Evolutionary conservation across 202 grass and related monocot genomes (phyloP).

Genomic region (Zoysia matrella): DNA sequence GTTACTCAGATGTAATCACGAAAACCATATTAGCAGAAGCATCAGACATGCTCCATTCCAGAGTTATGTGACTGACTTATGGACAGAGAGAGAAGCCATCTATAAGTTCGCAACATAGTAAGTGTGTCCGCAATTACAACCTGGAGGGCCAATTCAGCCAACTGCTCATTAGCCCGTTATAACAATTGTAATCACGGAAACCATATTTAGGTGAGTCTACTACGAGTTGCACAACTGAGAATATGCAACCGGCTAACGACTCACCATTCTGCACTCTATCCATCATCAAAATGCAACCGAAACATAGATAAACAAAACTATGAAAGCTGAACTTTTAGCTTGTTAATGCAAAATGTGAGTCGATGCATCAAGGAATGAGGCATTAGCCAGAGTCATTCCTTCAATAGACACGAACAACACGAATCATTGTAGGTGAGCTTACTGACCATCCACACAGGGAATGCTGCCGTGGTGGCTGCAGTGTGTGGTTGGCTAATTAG

Average conservation of each 20-base stretch:
- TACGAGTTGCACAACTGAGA: slow-evolving; percentile 27
- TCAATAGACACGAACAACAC: slow-evolving; percentile 45
- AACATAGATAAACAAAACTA: not conserved
- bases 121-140: not conserved
- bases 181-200: slow-evolving; percentile 8
- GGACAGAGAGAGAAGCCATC: not conserved
- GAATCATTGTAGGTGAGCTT: slow-evolving; percentile 55
- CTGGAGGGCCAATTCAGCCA: slow-evolving; percentile 7
- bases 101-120: not conserved
- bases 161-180: slow-evolving; percentile 3
- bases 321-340: not conserved
- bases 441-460: slow-evolving; percentile 69
- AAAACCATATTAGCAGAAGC: not conserved
- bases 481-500: slow-evolving; percentile 69
- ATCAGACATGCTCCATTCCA: not conserved
- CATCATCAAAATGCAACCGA: not conserved
- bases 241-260: slow-evolving; percentile 24
- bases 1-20: not conserved
- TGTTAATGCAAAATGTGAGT: slow-evolving; percentile 30
- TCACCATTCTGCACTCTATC: not conserved
- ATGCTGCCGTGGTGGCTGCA: slow-evolving; percentile 33
- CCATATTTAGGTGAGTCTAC: slow-evolving; percentile 33
- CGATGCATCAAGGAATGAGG: slow-evolving; percentile 34
- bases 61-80: not conserved
- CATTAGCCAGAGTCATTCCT: slow-evolving; percentile 28